These are phyloP conservation scores for Corynespora cassiicola DNA, from an alignment of 2,329 filamentous ascomycete genomes.

Conservation along the genomic window DNA sequence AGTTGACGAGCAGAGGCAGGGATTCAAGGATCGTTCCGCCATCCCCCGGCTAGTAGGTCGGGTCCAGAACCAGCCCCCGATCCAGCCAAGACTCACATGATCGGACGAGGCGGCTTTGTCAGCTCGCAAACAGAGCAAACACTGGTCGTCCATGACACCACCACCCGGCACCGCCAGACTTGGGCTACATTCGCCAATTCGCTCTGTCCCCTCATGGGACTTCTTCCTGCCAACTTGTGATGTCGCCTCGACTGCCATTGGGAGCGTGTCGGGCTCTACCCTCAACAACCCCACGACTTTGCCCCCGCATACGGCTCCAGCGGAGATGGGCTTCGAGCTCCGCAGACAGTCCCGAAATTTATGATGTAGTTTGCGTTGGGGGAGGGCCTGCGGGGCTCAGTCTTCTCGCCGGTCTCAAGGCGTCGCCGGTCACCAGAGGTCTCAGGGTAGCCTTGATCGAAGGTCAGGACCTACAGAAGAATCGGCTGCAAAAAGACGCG, in stretches of 20 bases:
- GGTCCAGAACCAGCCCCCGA: no score
- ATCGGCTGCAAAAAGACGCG: conserved; percentile 68
- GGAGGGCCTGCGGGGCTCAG: conserved; percentile 90
- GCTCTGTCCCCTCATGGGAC: conserved; percentile 24
- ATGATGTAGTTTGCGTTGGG: conserved; percentile 91
- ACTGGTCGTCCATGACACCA: conserved; percentile 30
- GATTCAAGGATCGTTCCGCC: no score
- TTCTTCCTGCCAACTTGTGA: conserved; percentile 26
- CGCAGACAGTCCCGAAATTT: conserved; percentile 69
- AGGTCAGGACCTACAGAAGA: conserved; percentile 79
- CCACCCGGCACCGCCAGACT: conserved; percentile 10
- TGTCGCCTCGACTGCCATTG: conserved; percentile 39
- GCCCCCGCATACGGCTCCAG: conserved; percentile 20
- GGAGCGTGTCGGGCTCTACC: conserved; percentile 21
- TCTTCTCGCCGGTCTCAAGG: conserved; percentile 52
- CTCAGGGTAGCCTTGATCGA: conserved; percentile 90
- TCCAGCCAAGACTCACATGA: no score
- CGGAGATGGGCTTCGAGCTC: conserved; percentile 42
- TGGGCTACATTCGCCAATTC: conserved; percentile 12
- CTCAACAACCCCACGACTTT: conserved; percentile 14
- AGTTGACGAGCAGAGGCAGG: no score
- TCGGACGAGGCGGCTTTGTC: no score
- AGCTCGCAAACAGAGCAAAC: conserved; percentile 35
- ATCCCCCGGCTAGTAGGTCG: no score
- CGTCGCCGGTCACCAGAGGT: conserved; percentile 75